Conservation (phyloP, 2,329 filamentous ascomycete genomes). For the Rhinocladiella similis region DNA sequence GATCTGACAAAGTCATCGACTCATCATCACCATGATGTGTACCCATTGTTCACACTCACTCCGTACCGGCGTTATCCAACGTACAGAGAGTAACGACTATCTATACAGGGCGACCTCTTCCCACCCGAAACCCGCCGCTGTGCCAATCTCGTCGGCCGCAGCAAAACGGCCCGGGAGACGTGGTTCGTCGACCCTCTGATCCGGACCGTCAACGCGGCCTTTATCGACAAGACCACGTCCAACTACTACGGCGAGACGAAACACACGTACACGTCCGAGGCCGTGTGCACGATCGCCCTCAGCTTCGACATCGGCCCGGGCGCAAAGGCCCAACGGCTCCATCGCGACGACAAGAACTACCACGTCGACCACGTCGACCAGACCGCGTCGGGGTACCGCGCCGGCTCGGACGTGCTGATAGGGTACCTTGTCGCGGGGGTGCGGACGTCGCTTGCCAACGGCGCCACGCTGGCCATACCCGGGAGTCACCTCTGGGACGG, state of each 20-base stretch:
- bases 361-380: slow-evolving; percentile 27
- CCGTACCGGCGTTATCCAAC: too few relatives aligned
- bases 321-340: slow-evolving; percentile 35
- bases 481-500: slow-evolving; percentile 31
- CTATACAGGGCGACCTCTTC: slow-evolving; percentile 9
- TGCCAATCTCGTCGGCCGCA: slow-evolving; percentile 31
- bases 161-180: slow-evolving; percentile 36
- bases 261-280: slow-evolving; percentile 33
- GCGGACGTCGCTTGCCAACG: slow-evolving; percentile 36
- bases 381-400: background rate
- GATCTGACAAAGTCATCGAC: too few relatives aligned
- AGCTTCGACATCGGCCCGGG: slow-evolving; percentile 38
- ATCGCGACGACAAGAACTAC: slow-evolving; percentile 42
- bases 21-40: too few relatives aligned
- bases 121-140: slow-evolving; percentile 8
- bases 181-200: slow-evolving; percentile 37
- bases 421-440: slow-evolving; percentile 21
- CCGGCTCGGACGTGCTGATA: background rate
- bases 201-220: slow-evolving; percentile 30
- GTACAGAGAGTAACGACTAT: too few relatives aligned
- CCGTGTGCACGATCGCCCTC: slow-evolving; percentile 38
- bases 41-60: too few relatives aligned
- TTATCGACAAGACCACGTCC: slow-evolving; percentile 36
- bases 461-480: slow-evolving; percentile 34
- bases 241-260: slow-evolving; percentile 36